Evolutionary conservation across 768 basidiomycete species (phyloP).

Genomic region (Mycena belliarum): DNA sequence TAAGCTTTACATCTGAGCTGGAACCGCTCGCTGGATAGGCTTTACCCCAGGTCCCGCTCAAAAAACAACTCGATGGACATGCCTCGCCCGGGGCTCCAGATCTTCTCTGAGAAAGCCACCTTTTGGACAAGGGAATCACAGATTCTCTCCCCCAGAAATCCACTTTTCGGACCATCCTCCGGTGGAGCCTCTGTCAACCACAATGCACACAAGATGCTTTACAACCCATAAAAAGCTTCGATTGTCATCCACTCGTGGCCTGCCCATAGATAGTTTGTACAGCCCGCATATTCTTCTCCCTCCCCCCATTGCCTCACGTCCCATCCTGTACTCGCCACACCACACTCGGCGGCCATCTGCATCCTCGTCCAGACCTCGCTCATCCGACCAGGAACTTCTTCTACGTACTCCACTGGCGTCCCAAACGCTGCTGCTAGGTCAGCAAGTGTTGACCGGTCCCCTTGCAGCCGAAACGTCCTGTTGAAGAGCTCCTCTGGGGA

Average conservation of each 20-base stretch:
- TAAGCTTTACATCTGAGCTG: too few relatives aligned
- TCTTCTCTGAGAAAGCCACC: too few relatives aligned
- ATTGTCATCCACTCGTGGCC: slow-evolving; percentile 35
- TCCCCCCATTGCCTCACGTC: slow-evolving; percentile 31
- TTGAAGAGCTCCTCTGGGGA: slow-evolving; percentile 23
- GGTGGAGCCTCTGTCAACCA: too few relatives aligned
- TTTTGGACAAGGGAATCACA: too few relatives aligned
- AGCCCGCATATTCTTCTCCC: slow-evolving; percentile 29
- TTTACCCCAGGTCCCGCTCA: too few relatives aligned
- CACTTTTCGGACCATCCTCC: too few relatives aligned
- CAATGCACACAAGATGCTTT: too few relatives aligned
- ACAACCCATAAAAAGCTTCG: slow-evolving; percentile 21
- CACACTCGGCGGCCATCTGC: slow-evolving; percentile 30
- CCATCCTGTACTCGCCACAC: slow-evolving; percentile 36
- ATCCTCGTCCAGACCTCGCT: slow-evolving; percentile 26
- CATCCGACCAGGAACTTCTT: slow-evolving; percentile 21
- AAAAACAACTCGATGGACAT: too few relatives aligned
- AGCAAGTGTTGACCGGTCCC: slow-evolving; percentile 32
- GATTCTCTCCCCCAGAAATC: too few relatives aligned
- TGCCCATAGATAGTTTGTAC: slow-evolving; percentile 33
- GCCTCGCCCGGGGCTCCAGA: too few relatives aligned
- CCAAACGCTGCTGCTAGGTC: slow-evolving; percentile 13
- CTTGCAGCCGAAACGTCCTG: slow-evolving; percentile 29
- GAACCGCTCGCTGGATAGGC: too few relatives aligned
- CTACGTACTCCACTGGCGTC: slow-evolving; percentile 19